Evolutionary conservation across 1,284 basidiomycete genomes (phyloP), one percentile per base, ranked within the genome.

Genomic region (Pascua sp.): DNA sequence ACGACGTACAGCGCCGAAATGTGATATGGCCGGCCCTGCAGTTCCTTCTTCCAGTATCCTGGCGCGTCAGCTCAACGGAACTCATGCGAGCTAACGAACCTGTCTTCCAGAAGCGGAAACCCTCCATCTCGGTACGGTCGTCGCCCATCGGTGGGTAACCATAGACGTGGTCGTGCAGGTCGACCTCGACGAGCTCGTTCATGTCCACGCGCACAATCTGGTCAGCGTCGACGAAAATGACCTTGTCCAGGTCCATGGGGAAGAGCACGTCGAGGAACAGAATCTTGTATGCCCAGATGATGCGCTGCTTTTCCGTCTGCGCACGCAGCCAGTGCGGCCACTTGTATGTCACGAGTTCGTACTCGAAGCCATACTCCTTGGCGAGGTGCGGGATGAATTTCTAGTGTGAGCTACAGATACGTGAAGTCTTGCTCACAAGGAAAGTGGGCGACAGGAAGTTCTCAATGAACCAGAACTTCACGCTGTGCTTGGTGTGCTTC

Each of bases 271-370:
- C 95, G 36, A 98, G 84, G 83, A 98, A 98, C 42, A 98, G 84
- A 61, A 98, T 98, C 80, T 98, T 98, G 82, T 98, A 97, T n/a
- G 90, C 96, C 95, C 95, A 98, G 67, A 98, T 98, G 56, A 93
- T 89, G 17, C 95, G 84, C 76, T 98, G 95, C 77, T 98, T 98
- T 78, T 98, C 95, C 55, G 86, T 93, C 75, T 98, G 95, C 11
- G 85, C 84, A n/a, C 92, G 88, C 12, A 98, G 82, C 95, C 95
- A 98, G 4, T 89, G 88, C 0, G 95, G 96, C 95, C 95, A 98
- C 70, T 96, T 97, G 81, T 98, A 98, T 0, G 95, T 98, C 55
- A 98, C 89, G 11, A 98, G 83, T 72, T 98, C 94, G 73, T 97
- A 78, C 69, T 95, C 83, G 82, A 98, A 98, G 42, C 86, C 84